These are phyloP conservation scores for Elsinoe ampelina DNA, from an alignment of 2,329 filamentous ascomycete species.

Conservation along the genomic window DNA sequence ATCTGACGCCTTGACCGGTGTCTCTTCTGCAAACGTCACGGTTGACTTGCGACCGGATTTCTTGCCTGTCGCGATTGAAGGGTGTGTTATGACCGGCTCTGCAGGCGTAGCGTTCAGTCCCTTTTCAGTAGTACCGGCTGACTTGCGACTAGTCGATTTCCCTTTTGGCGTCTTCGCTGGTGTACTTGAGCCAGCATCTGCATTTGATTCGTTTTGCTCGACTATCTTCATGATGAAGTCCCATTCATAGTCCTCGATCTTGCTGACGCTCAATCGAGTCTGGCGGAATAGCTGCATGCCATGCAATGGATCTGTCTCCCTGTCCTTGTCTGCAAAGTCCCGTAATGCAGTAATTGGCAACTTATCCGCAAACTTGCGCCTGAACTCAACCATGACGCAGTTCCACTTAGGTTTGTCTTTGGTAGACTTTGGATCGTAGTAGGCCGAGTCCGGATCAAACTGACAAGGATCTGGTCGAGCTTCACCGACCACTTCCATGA, in stretches of 20 bases:
- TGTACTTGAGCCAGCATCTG: neutral
- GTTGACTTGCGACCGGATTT: constrained; percentile 5
- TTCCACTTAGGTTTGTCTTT: constrained; percentile 67
- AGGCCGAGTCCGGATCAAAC: constrained; percentile 62
- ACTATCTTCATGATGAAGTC: constrained; percentile 44
- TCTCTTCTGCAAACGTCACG: neutral
- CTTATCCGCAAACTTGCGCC: constrained; percentile 65
- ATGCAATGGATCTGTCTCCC: constrained; percentile 43
- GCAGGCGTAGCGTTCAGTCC: neutral
- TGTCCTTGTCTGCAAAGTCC: constrained; percentile 47
- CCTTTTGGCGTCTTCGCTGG: neutral
- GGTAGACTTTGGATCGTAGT: constrained; percentile 68
- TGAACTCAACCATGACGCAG: constrained; percentile 79
- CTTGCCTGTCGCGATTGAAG: neutral
- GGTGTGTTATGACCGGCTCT: neutral
- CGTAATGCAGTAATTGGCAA: constrained; percentile 61
- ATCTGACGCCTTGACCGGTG: neutral
- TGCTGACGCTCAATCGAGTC: constrained; percentile 71
- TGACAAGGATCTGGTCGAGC: constrained; percentile 69
- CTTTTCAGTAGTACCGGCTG: neutral
- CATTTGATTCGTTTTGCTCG: constrained; percentile 19
- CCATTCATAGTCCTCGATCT: constrained; percentile 58
- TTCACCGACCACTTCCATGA: constrained; percentile 66
- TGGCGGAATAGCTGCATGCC: constrained; percentile 74
- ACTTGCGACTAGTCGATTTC: neutral